Evolutionary conservation across 305 asterid genomes (phyloP), one percentile per base, ranked within the genome.

Genomic region (Plantago rigida): DNA sequence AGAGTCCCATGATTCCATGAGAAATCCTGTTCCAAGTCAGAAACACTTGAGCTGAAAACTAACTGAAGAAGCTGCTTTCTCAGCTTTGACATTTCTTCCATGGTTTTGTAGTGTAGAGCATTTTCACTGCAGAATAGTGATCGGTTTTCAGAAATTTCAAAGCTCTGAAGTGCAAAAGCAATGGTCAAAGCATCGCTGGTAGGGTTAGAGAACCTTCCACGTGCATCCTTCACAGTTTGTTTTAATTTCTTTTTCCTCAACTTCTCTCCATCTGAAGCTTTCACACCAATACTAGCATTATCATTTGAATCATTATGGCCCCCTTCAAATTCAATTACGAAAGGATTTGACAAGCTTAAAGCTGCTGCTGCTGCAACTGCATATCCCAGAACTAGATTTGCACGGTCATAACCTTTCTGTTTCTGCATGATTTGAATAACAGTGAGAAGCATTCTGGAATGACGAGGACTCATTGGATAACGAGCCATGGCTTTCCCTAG

Each of bases 391-490:
- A 91, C 92, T 53, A 81, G 69, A 68, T 83, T 84, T 46, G 87
- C 80, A 9, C 87, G 86, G 22, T 57, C 47, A 51, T 62, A 70
- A 42, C 65, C 63, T 68, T 75, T 75, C 53, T 44, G 63, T 15
- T 81, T 75, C 28, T 57, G 79, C 85, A 86, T 86, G 55, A 84
- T 80, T 68, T 79, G 85, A 70, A 91, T 80, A 56, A 86, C 95
- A 11, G 95, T 87, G 69, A 91, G 98, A 70, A 91, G 98, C 96
- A 87, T 86, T 63, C 96, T 86, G 54, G 98, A 91, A 74, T 91
- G 98, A 49, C 98, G 95, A 69, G 98, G 98, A 63, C 87, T 84
- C 98, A 91, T 82, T 0, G 98, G 98, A 74, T 79, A 87, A 15
- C 74, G 88, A 69, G 96, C 82, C 98, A 91, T 91, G 70, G 94